Conservation (phyloP, 345 rosid species). For the Crucihimalaya himalaica region DNA sequence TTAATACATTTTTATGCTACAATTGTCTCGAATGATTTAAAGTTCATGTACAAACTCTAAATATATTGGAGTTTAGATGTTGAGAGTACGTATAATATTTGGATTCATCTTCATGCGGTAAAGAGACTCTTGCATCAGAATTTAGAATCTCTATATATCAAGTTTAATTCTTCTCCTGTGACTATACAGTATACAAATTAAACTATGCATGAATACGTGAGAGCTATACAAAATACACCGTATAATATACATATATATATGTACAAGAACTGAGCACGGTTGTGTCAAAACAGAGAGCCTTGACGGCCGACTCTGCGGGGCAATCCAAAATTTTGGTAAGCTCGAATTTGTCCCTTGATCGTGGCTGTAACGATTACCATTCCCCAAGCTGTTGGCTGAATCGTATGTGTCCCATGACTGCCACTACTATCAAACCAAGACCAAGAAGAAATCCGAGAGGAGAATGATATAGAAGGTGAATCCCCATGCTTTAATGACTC, state of each 20-base stretch:
- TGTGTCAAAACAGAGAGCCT: slow-evolving; percentile 46
- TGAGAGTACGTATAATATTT: background rate
- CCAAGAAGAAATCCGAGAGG: slow-evolving; percentile 59
- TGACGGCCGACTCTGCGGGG: slow-evolving; percentile 75
- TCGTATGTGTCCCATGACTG: slow-evolving; percentile 40
- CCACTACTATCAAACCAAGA: slow-evolving; percentile 67
- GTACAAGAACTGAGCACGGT: background rate
- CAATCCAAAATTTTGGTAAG: slow-evolving; percentile 84
- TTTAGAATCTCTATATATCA: background rate
- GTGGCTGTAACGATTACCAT: slow-evolving; percentile 92
- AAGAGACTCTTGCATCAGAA: background rate
- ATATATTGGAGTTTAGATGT: background rate
- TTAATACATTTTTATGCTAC: background rate
- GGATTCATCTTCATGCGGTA: background rate
- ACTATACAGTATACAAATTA: slow-evolving; percentile 8
- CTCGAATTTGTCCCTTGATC: slow-evolving; percentile 74
- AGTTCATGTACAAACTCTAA: background rate
- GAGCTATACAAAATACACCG: slow-evolving; percentile 14
- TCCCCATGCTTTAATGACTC: slow-evolving; percentile 42
- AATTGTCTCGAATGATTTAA: background rate
- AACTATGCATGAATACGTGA: slow-evolving; percentile 13
- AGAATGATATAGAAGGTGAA: slow-evolving; percentile 41
- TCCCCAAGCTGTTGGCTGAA: slow-evolving; percentile 88
- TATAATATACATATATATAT: background rate
- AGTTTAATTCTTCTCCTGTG: background rate